Evolutionary conservation across 139 green algal species (phyloP).

Genomic region (Micromonas pusilla): DNA sequence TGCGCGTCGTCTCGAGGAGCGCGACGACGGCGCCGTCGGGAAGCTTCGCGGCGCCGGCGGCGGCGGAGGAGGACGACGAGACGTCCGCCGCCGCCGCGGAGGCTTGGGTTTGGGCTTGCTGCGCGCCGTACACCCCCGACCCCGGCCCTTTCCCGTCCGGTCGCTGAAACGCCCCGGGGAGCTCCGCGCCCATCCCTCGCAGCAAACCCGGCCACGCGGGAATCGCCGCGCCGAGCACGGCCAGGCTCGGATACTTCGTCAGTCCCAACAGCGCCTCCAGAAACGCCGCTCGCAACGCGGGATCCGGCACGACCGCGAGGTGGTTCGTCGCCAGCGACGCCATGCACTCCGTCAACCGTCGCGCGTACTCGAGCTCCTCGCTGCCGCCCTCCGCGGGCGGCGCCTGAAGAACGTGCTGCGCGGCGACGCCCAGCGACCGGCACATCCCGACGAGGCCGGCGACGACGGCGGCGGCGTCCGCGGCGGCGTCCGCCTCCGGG

Average conservation of each 20-base stretch:
- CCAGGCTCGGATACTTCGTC: background rate
- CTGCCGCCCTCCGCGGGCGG: background rate
- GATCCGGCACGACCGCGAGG: background rate
- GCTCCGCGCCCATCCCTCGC: background rate
- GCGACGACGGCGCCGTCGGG: background rate
- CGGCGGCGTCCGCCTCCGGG: no score
- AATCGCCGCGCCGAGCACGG: background rate
- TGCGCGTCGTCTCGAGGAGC: background rate
- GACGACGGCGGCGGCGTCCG: background rate
- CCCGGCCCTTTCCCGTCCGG: background rate
- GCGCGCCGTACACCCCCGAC: background rate
- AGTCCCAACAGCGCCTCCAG: background rate
- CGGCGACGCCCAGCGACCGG: background rate
- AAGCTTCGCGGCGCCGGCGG: background rate
- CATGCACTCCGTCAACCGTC: background rate
- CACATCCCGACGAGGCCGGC: background rate
- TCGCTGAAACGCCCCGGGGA: background rate
- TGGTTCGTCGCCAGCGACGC: background rate
- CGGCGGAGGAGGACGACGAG: background rate
- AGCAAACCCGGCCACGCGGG: slow-evolving; percentile 12
- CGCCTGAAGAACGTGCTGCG: background rate
- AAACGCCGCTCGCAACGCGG: background rate
- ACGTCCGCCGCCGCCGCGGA: background rate
- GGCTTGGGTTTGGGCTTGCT: background rate
- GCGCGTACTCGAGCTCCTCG: background rate